Evolutionary conservation across 2,329 filamentous ascomycete species (phyloP).

Genomic region (Alternaria atra): DNA sequence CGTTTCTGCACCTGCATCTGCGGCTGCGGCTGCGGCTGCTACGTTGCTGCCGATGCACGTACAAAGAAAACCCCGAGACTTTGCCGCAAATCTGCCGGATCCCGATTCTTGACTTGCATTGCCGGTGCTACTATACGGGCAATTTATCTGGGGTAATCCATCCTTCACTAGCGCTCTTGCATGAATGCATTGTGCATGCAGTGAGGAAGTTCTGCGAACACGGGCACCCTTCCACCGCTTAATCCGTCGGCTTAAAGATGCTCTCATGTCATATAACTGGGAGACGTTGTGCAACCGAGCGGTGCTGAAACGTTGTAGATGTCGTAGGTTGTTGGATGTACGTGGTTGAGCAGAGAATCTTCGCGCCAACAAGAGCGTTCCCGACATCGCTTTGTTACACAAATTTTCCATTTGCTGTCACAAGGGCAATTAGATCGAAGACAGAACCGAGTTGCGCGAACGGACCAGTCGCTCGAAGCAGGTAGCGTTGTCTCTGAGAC

Average conservation of each 20-base stretch:
- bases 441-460: background rate
- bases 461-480: conserved; percentile 21
- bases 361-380: conserved; percentile 23
- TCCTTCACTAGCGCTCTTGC: conserved; percentile 24
- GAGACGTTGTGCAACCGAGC: background rate
- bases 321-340: background rate
- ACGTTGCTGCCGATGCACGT: conserved; percentile 11
- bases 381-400: conserved; percentile 19
- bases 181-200: conserved; percentile 21
- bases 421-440: background rate
- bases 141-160: conserved; percentile 26
- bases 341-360: background rate
- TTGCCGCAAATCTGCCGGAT: conserved; percentile 4
- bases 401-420: conserved; percentile 23
- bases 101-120: conserved; percentile 15
- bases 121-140: conserved; percentile 17
- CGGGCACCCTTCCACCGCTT: background rate
- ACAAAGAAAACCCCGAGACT: conserved; percentile 10
- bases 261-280: background rate
- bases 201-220: background rate
- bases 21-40: background rate
- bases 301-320: background rate
- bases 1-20: background rate
- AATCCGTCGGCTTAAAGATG: background rate
- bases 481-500: conserved; percentile 39